Base-by-base conservation (phyloP, 2,329 filamentous ascomycete species). In the Fusarium sp. region DNA sequence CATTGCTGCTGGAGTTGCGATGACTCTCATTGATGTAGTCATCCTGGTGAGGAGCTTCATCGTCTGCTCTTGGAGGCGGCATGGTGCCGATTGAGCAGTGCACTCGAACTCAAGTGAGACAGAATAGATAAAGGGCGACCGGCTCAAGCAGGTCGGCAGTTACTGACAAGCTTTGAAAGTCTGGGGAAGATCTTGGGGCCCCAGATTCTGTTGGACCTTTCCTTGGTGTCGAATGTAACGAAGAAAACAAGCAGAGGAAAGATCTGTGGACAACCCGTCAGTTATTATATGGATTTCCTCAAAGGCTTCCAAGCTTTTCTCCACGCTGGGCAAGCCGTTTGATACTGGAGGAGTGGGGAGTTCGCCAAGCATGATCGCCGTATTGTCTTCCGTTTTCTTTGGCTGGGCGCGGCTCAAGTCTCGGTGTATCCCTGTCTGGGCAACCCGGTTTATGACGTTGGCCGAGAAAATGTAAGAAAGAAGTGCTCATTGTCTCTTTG, bases 61-160 rank as follows among this genome's bases (percentile, higher is more conserved):
- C 53, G 44, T 77, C 75, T 5, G 59, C 59, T 45, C 58, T 63
- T 45, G 74, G 74, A 16, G 69, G 65, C 51, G 75, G 74, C 75
- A 77, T 77, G n/a, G 24, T 72, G 52, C 42, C 16, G 52, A 12
- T 3, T 49, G 29, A 14, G 24, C 1, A 41, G n/a, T 3, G 22
- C 3, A 25, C 2, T 4, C 8, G 34, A 3, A 2, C 1, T 41
- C 3, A 34, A 25, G 10, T 7, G 34, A 67, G 41, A 58, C 9
- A 44, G 6, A 10, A 30, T 1, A 40, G 16, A 27, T 34, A 32
- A 10, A 44, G 25, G 7, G 16, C 11, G 18, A 18, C 37, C 14
- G 7, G 7, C 20, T 42, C 18, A 69, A 20, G 25, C 8, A 2
- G 13, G 18, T 29, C 22, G 7, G 22, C 13, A 37, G 24, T 37